Conservation (phyloP, 495 filamentous ascomycete genomes). For the Xylaria cubensis region DNA sequence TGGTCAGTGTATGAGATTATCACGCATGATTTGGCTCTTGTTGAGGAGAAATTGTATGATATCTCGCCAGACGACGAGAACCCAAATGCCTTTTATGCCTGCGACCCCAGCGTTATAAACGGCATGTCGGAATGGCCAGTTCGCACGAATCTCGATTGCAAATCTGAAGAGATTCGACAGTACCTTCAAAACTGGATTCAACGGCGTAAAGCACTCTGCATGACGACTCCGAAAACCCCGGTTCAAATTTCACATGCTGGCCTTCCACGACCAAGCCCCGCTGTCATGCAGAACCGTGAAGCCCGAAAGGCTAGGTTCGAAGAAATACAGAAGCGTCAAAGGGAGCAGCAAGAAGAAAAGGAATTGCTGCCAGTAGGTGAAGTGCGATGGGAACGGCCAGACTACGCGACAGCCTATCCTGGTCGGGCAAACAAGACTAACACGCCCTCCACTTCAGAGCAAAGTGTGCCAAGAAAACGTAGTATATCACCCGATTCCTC, state of each 20-base stretch:
- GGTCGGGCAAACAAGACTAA: not conserved
- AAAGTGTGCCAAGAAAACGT: not conserved
- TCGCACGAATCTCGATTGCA: not conserved
- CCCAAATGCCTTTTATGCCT: not conserved
- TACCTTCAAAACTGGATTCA: not conserved
- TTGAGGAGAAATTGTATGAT: not conserved
- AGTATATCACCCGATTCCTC: not conserved
- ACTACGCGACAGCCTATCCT: not conserved
- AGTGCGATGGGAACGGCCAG: not conserved
- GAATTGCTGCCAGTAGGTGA: not conserved
- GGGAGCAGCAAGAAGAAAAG: not conserved
- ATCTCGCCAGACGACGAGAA: not conserved
- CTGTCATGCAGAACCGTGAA: not conserved
- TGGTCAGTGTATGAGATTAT: conserved; percentile 1
- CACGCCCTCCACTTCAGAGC: not conserved
- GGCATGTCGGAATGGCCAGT: conserved; percentile 5
- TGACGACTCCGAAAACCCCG: not conserved
- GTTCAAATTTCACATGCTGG: not conserved
- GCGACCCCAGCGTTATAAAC: not conserved
- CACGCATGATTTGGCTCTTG: not conserved
- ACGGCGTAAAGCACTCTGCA: not conserved
- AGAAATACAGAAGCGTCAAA: conserved; percentile 7
- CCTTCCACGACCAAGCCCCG: not conserved
- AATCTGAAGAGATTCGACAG: not conserved
- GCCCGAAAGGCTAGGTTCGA: not conserved